Evolutionary conservation across 1,284 basidiomycete genomes (phyloP), one percentile per base, ranked within the genome.

Genomic region (Neonothopanus nambi): DNA sequence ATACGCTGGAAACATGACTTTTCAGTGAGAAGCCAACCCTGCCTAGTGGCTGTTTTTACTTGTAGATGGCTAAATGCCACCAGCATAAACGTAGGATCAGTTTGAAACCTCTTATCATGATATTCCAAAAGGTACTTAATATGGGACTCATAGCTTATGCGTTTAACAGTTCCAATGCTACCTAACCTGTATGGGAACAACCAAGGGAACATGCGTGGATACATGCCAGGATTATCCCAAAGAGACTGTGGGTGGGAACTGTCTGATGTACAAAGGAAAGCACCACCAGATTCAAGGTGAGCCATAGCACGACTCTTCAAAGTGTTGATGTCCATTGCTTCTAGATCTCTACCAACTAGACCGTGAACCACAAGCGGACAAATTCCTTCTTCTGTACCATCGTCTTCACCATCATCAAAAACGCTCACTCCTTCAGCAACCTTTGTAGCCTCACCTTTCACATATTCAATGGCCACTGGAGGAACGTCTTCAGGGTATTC

Each of bases 171-270:
- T 8, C 66, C 66, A 42, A 71, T 51, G 8, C 70, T 65, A 12
- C 70, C 70, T 11, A 60, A 44, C 1, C 70, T 70, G 65, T 67
- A 72, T 6, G 70, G 71, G 56, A 71, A 73, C 2, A 73, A 53
- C 70, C 71, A 71, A 9, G 70, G 69, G 56, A 69, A 70, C 61
- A 68, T 65, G 33, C 64, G 54, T 2, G 69, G 65, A 59, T 68
- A 71, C 17, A 70, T 41, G 3, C 55, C 41, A 2, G 65, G 61
- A 54, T 71, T 69, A 26, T 71, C 56, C 44, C 61, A 72, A 2
- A 68, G 61, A 3, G 59, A 62, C 37, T 62, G 45, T 15, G 65
- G 63, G 1, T 68, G 65, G 3, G 64, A 61, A 38, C 68, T 55
- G 15, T 45, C 55, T 9, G 28, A 41, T 9, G 36, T 37, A n/a